Conservation (phyloP, 257 asterid genomes). For the Parsonsia alboflavescens region DNA sequence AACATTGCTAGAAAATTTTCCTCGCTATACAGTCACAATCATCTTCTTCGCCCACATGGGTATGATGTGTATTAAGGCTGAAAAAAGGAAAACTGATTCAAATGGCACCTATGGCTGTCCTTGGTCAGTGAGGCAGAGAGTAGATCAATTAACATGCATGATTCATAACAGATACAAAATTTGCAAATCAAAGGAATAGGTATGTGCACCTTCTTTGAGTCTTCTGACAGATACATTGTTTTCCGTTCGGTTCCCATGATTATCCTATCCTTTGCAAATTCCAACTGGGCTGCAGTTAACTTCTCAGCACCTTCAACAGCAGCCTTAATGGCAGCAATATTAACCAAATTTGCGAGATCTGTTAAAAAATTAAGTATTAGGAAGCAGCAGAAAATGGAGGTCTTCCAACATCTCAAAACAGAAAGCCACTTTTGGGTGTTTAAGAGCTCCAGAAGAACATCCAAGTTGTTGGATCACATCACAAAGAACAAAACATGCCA, state of each 20-base stretch:
- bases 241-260: slow-evolving; percentile 98
- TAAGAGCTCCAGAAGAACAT: slow-evolving; percentile 1
- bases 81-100: neutral
- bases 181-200: neutral
- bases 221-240: slow-evolving; percentile 91
- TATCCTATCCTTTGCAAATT: slow-evolving; percentile 96
- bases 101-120: neutral
- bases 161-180: neutral
- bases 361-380: slow-evolving; percentile 23
- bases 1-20: too few species aligned
- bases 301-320: slow-evolving; percentile 98
- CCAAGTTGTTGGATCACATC: neutral
- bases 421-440: too few species aligned
- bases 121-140: neutral
- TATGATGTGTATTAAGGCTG: neutral
- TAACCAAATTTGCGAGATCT: slow-evolving; percentile 90
- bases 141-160: slow-evolving; percentile 1
- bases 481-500: neutral
- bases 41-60: neutral
- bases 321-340: slow-evolving; percentile 95
- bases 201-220: slow-evolving; percentile 68
- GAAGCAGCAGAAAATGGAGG: slow-evolving; percentile 12
- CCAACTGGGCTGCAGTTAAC: slow-evolving; percentile 67
- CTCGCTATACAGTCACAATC: neutral
- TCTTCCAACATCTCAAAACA: neutral